A percentile compares a stretch with the other conserved stretches of the same genome.
These are phyloP conservation scores for Mycena pura DNA, from an alignment of 768 basidiomycete genomes.

Conservation along the genomic window DNA sequence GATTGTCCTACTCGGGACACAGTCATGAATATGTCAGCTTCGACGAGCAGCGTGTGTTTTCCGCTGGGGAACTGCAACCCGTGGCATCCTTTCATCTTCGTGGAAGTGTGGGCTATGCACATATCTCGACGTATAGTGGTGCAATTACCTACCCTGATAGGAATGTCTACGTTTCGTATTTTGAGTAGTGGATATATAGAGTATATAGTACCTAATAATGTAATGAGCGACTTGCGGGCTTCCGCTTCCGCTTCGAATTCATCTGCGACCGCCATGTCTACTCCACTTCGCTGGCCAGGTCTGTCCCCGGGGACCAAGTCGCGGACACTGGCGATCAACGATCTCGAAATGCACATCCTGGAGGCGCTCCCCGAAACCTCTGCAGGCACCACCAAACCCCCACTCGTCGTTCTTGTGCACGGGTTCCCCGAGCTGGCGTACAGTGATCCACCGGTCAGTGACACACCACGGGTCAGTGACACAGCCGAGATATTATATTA, in stretches of 20 bases:
- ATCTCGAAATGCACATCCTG: conserved; percentile 59
- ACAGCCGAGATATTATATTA: too few species aligned
- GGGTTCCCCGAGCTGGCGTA: conserved; percentile 73
- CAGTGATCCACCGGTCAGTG: too few species aligned
- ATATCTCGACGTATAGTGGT: conserved; percentile 11
- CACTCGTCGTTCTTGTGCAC: conserved; percentile 64
- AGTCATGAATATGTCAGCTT: neutral
- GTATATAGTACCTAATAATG: too few species aligned
- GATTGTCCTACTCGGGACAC: conserved; percentile 10
- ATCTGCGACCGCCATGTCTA: conserved; percentile 1
- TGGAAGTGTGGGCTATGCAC: neutral
- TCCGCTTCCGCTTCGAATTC: too few species aligned
- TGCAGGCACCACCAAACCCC: conserved; percentile 33
- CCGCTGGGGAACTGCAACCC: neutral
- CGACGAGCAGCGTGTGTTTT: neutral
- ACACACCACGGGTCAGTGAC: too few species aligned
- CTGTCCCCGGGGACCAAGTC: conserved; percentile 31
- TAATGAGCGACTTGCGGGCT: too few species aligned
- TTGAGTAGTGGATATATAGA: neutral
- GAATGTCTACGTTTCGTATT: neutral
- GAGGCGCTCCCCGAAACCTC: conserved; percentile 46
- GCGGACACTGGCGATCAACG: conserved; percentile 49
- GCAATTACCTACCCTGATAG: neutral
- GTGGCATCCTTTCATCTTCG: neutral
- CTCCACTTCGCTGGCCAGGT: conserved; percentile 6